Evolutionary conservation across 805 yeast genomes (phyloP).

Genomic region (Clavispora vitiphila): DNA sequence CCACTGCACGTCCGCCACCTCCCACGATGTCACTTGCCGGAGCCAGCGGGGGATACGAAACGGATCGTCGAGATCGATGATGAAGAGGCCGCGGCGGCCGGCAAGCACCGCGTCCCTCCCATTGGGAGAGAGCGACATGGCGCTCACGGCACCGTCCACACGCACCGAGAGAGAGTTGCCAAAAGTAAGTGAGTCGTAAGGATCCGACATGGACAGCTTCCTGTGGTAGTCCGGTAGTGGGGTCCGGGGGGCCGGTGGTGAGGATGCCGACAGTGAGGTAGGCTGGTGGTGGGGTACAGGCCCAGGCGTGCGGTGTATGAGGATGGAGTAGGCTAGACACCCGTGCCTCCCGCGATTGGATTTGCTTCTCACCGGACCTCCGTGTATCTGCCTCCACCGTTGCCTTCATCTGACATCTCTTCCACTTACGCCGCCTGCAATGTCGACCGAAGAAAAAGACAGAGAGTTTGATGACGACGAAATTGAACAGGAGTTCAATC

Average conservation of each 20-base stretch:
- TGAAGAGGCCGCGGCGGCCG: slow-evolving; percentile 71
- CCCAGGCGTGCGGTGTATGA: no score
- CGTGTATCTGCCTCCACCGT: background rate
- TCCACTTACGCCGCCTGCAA: background rate
- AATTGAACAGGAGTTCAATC: slow-evolving; percentile 22
- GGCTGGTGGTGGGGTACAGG: no score
- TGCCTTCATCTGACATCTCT: background rate
- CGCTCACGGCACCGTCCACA: slow-evolving; percentile 88
- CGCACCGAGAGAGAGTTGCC: slow-evolving; percentile 77
- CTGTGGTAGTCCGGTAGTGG: no score
- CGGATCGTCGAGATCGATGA: slow-evolving; percentile 94
- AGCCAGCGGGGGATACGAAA: slow-evolving; percentile 93
- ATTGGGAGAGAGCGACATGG: slow-evolving; percentile 83
- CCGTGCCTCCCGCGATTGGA: background rate
- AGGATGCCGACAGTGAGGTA: no score
- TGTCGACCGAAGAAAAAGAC: background rate
- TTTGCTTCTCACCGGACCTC: no score
- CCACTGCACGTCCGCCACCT: slow-evolving; percentile 99
- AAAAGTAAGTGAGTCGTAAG: slow-evolving; percentile 53
- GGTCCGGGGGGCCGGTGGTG: no score
- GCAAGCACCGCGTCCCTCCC: slow-evolving; percentile 94
- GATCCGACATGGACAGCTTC: slow-evolving; percentile 11
- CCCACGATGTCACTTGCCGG: slow-evolving; percentile 92
- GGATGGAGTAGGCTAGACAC: background rate
- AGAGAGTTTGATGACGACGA: slow-evolving; percentile 12